phyloP scores from a whole-genome alignment of 2,329 filamentous ascomycete species.

The Ophiocordyceps australis region DNA sequence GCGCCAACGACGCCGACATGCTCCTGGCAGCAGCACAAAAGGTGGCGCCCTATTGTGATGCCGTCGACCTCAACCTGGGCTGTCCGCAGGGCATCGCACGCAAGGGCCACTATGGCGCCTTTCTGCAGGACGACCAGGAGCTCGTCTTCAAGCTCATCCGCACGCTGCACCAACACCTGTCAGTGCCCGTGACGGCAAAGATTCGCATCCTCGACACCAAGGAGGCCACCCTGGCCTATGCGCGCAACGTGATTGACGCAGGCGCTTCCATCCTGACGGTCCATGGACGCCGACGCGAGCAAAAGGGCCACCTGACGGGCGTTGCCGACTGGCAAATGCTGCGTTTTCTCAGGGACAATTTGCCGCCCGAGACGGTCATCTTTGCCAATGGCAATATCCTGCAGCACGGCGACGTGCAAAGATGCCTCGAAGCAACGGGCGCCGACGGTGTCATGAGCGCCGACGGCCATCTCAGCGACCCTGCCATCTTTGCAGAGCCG shows the following conservation, averaged over 20 bases:
- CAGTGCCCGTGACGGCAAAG: constrained; percentile 84
- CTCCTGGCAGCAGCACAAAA: constrained; percentile 62
- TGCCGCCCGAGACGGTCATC: constrained; percentile 76
- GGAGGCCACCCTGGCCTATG: constrained; percentile 78
- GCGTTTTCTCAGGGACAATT: constrained; percentile 60
- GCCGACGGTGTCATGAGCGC: constrained; percentile 92
- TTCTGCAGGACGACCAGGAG: constrained; percentile 82
- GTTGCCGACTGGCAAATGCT: constrained; percentile 85
- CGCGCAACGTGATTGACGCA: constrained; percentile 66
- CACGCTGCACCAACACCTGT: constrained; percentile 59
- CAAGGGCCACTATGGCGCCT: constrained; percentile 82
- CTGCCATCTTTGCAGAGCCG: constrained; percentile 59
- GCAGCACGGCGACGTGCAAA: constrained; percentile 57
- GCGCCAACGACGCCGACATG: constrained; percentile 70
- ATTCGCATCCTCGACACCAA: constrained; percentile 77
- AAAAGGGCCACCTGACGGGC: constrained; percentile 91
- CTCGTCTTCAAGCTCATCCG: constrained; percentile 70
- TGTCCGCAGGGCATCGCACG: constrained; percentile 92
- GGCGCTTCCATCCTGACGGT: constrained; percentile 89
- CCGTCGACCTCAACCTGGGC: constrained; percentile 85
- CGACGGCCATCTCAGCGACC: constrained; percentile 87
- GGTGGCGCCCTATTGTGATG: constrained; percentile 79
- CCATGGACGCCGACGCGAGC: constrained; percentile 73
- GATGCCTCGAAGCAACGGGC: constrained; percentile 66
- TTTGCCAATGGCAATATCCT: constrained; percentile 96